Conservation (phyloP, 257 asterid species). For the Nicotiana sylvestris region DNA sequence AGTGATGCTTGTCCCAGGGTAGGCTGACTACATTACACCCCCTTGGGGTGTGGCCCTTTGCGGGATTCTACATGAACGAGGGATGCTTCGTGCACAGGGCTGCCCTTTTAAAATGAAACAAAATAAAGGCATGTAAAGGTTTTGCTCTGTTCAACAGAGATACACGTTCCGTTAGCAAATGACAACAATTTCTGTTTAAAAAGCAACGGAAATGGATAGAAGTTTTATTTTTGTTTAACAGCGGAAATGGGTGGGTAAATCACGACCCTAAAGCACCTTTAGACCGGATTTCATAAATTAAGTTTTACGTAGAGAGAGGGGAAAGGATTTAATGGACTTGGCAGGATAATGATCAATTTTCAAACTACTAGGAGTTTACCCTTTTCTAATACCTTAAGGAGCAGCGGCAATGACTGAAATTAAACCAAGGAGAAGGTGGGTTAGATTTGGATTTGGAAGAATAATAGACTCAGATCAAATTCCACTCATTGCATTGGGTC, state of each 20-base stretch:
- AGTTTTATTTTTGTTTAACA: not conserved
- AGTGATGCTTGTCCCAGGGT: too few species aligned
- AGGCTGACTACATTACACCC: too few species aligned
- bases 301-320: not conserved
- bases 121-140: not conserved
- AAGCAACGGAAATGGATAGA: not conserved
- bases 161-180: not conserved
- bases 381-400: not conserved
- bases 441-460: not conserved
- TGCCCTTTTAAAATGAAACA: too few species aligned
- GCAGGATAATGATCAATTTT: not conserved
- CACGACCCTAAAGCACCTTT: not conserved
- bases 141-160: not conserved
- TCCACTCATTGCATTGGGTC: not conserved
- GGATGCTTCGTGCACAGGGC: too few species aligned
- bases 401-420: not conserved
- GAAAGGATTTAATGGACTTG: not conserved
- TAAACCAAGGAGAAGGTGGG: not conserved
- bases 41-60: too few species aligned
- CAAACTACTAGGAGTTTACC: not conserved
- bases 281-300: not conserved
- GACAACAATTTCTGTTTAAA: not conserved
- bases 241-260: not conserved
- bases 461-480: not conserved
- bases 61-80: too few species aligned